Conservation (phyloP, 1,284 basidiomycete genomes). For the Hymenochaete sp. region DNA sequence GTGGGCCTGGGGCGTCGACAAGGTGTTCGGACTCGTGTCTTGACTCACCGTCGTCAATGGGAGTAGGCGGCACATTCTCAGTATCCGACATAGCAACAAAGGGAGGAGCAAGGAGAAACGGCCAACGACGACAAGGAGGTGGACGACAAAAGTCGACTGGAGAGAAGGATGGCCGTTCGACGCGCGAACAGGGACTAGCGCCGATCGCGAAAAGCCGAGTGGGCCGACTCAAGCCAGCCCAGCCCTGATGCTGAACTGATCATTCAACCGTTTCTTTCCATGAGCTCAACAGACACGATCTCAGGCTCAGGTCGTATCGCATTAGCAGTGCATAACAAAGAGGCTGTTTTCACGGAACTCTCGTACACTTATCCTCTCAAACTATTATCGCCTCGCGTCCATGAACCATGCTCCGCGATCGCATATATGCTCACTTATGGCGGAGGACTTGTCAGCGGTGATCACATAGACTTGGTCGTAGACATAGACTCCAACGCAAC, state of each 20-base stretch:
- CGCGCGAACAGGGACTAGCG: background rate
- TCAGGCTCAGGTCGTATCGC: slow-evolving; percentile 49
- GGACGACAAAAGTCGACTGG: too few species aligned
- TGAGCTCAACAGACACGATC: slow-evolving; percentile 8
- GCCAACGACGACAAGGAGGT: background rate
- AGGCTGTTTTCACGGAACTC: slow-evolving; percentile 64
- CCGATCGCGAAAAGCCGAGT: too few species aligned
- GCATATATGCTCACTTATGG: slow-evolving; percentile 87
- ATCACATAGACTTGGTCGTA: slow-evolving; percentile 59
- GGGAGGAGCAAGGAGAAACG: background rate
- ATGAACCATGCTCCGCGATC: slow-evolving; percentile 46
- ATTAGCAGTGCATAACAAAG: slow-evolving; percentile 41
- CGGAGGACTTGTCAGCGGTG: slow-evolving; percentile 88
- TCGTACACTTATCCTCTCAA: slow-evolving; percentile 87
- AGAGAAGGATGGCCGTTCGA: background rate
- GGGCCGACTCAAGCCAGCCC: too few species aligned
- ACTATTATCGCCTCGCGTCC: slow-evolving; percentile 65
- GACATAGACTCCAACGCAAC: slow-evolving; percentile 48
- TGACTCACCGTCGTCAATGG: slow-evolving; percentile 1
- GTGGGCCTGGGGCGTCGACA: slow-evolving; percentile 4
- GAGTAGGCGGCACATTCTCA: slow-evolving; percentile 1
- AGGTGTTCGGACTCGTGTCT: slow-evolving; percentile 1
- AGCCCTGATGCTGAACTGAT: too few species aligned
- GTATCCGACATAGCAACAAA: slow-evolving; percentile 14
- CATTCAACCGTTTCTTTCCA: slow-evolving; percentile 6